Evolutionary conservation across 2,329 filamentous ascomycete species (phyloP), one percentile per base, ranked within the genome.

Genomic region (Hirsutella rhossiliensis): DNA sequence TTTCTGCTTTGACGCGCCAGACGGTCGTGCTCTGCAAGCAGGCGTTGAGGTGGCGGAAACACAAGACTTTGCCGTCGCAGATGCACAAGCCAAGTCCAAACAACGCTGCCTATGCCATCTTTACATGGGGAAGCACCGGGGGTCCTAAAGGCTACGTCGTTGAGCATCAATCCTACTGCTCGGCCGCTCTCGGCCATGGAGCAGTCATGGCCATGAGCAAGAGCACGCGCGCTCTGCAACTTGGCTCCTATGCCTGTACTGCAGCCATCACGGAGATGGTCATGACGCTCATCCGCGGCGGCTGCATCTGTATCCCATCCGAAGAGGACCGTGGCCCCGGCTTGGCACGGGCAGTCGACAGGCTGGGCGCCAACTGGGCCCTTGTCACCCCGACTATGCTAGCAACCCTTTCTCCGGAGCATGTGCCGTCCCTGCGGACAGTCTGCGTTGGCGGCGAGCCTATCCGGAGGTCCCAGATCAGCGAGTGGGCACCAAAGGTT

Each of bases 241-340:
- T 34, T n/a, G 7, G 7, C 11, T 8, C 31, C n/a, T 17, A 34
- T n/a, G 13, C 31, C 11, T 34, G 29, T 17, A 38, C 41, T 9
- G 20, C 41, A 3, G 12, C 31, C 23, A 31, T 45, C 9, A 19
- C 12, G n/a, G 43, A 44, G 17, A 11, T 28, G 13, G 19, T 40
- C 5, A n/a, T 23, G 6, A 41, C 38, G 2, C 30, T 40, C 15
- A 20, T 27, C 5, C 30, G 12, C 38, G 47, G 11, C 49, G 45
- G 45, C 9, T 44, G 42, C 27, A 28, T 47, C 7, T 47, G 45
- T 34, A 29, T 48, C 6, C 42, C 50, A 2, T 46, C 44, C 1
- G 47, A 50, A 4, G 38, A 45, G 3, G 38, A 43, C 18, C 20
- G 45, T 11, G 42, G 48, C 37, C 46, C 49, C 23, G 43, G 48